A percentile compares a stretch with the other conserved stretches of the same genome.
Evolutionary conservation across 2,329 filamentous ascomycete genomes (phyloP).

Genomic region (Arthrobotrys sphaeroides): DNA sequence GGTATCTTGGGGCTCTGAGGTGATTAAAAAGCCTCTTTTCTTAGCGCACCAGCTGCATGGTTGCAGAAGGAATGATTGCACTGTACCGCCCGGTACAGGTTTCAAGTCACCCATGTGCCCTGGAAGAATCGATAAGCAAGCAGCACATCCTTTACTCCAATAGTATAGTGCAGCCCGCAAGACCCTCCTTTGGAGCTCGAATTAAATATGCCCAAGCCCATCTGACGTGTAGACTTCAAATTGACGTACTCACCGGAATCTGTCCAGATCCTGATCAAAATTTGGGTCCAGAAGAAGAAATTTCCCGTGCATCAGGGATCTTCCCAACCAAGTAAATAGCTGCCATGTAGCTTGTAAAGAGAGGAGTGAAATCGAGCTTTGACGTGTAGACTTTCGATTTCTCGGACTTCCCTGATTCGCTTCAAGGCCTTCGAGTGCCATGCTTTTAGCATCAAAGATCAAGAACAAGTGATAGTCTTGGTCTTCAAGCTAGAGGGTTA

Average conservation of each 20-base stretch:
- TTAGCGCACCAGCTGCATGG: constrained; percentile 31
- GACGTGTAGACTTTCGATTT: constrained; percentile 5
- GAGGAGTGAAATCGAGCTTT: constrained; percentile 16
- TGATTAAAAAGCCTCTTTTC: constrained; percentile 46
- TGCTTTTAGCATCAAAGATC: constrained; percentile 6
- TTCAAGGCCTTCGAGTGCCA: constrained; percentile 25
- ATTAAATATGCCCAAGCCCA: constrained; percentile 49
- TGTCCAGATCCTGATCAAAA: constrained; percentile 35
- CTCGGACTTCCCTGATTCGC: constrained; percentile 25
- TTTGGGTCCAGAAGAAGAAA: constrained; percentile 29
- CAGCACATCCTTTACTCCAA: constrained; percentile 46
- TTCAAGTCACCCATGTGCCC: constrained; percentile 42
- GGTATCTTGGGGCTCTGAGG: constrained; percentile 38
- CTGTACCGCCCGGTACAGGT: constrained; percentile 42
- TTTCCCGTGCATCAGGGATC: constrained; percentile 6
- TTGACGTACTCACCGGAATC: constrained; percentile 43
- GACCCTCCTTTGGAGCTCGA: constrained; percentile 46
- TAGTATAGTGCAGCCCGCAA: constrained; percentile 41
- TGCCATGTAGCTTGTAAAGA: constrained; percentile 31
- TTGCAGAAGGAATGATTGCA: neutral
- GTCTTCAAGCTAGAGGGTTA: neutral
- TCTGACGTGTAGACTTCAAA: constrained; percentile 45
- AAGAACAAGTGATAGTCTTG: constrained; percentile 14
- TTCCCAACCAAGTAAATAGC: constrained; percentile 21
- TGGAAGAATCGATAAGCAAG: constrained; percentile 51